Evolutionary conservation across 805 yeast species (phyloP).

Genomic region (Wickerhamomyces rabaulensis): DNA sequence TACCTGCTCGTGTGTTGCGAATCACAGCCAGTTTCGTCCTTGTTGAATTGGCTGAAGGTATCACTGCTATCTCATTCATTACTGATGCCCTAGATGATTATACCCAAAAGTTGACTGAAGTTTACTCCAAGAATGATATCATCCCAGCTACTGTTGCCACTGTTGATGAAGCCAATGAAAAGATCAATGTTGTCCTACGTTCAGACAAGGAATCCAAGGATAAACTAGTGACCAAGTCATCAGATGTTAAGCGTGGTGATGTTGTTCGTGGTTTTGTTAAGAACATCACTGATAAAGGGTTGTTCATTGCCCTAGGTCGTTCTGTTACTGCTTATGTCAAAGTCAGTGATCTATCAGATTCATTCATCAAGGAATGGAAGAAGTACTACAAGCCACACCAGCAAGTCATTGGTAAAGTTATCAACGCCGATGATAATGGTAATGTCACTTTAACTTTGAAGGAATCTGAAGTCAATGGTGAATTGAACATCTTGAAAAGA

Average conservation of each 20-base stretch:
- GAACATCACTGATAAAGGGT: slow-evolving; percentile 67
- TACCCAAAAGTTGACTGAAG: slow-evolving; percentile 44
- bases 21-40: slow-evolving; percentile 56
- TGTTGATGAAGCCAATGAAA: slow-evolving; percentile 36
- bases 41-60: slow-evolving; percentile 61
- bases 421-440: slow-evolving; percentile 54
- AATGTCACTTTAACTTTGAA: slow-evolving; percentile 74
- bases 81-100: slow-evolving; percentile 77
- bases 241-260: slow-evolving; percentile 62
- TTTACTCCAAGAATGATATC: slow-evolving; percentile 45
- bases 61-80: slow-evolving; percentile 60
- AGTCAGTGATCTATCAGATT: slow-evolving; percentile 75
- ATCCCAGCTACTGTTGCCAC: slow-evolving; percentile 49
- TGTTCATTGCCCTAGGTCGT: slow-evolving; percentile 73
- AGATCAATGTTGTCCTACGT: slow-evolving; percentile 62
- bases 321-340: slow-evolving; percentile 73
- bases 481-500: slow-evolving; percentile 47
- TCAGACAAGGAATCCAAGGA: slow-evolving; percentile 41
- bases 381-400: slow-evolving; percentile 66
- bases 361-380: slow-evolving; percentile 85
- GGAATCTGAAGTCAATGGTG: slow-evolving; percentile 75
- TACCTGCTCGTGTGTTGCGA: slow-evolving; percentile 60
- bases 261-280: slow-evolving; percentile 79
- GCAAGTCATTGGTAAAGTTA: slow-evolving; percentile 67
- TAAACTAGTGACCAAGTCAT: slow-evolving; percentile 38